These are phyloP conservation scores for Oldenlandia corymbosa DNA, from an alignment of 257 asterid genomes.

Conservation along the genomic window DNA sequence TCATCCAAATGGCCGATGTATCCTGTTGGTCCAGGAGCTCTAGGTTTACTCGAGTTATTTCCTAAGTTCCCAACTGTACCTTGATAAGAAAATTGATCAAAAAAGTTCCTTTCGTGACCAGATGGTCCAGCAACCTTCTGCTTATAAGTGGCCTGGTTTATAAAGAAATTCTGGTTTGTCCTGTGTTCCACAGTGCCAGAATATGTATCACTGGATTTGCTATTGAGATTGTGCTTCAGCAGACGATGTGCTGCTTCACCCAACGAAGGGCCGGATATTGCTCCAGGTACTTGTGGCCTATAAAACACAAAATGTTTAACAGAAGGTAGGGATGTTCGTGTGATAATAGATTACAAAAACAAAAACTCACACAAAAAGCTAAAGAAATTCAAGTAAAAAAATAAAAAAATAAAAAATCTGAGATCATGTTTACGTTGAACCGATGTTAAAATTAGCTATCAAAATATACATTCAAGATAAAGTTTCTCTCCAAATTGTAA, in stretches of 20 bases:
- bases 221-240: slow-evolving; percentile 60
- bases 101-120: slow-evolving; percentile 57
- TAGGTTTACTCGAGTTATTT: slow-evolving; percentile 37
- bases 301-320: slow-evolving; percentile 12
- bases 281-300: slow-evolving; percentile 79
- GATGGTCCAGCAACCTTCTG: slow-evolving; percentile 73
- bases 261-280: slow-evolving; percentile 70
- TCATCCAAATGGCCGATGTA: slow-evolving; percentile 35
- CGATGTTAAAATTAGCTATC: not conserved
- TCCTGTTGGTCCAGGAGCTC: slow-evolving; percentile 41
- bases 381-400: not conserved
- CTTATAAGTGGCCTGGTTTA: slow-evolving; percentile 34
- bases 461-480: not conserved
- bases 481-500: not conserved
- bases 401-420: not conserved
- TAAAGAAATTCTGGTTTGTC: slow-evolving; percentile 29
- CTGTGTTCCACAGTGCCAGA: slow-evolving; percentile 26
- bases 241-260: slow-evolving; percentile 96
- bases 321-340: too few relatives aligned
- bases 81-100: slow-evolving; percentile 30
- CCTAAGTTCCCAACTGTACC: slow-evolving; percentile 26
- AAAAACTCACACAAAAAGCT: not conserved
- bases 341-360: not conserved
- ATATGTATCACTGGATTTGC: slow-evolving; percentile 30
- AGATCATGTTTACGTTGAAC: not conserved